These are phyloP conservation scores for Pseudocercospora pini-densiflorae DNA, from an alignment of 2,329 filamentous ascomycete species.

Conservation along the genomic window DNA sequence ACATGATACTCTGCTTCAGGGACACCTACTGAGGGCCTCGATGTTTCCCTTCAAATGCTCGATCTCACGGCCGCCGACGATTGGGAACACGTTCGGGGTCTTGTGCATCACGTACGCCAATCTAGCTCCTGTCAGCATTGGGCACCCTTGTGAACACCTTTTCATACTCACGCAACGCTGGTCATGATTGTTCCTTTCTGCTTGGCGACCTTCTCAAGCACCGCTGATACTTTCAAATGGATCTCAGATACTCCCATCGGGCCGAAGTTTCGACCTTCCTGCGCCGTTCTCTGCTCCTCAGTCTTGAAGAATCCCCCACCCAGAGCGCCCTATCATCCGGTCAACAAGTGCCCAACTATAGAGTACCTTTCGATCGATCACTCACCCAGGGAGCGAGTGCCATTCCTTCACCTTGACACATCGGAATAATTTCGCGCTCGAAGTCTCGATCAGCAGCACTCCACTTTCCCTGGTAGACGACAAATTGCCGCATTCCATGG, in stretches of 20 bases:
- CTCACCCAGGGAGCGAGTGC: conserved; percentile 60
- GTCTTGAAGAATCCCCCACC: conserved; percentile 50
- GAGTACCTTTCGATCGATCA: too few species aligned
- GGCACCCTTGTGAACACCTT: too few species aligned
- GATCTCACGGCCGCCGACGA: conserved; percentile 70
- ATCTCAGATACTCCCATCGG: conserved; percentile 5
- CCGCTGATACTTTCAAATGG: conserved; percentile 52
- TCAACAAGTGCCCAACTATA: too few species aligned
- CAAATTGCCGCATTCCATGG: conserved; percentile 71
- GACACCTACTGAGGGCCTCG: conserved; percentile 59
- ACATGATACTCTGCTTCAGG: background rate
- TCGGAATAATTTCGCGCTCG: conserved; percentile 61
- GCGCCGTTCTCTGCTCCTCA: conserved; percentile 35
- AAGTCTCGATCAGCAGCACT: conserved; percentile 50
- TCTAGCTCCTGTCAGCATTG: conserved; percentile 8
- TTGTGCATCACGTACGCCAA: conserved; percentile 76
- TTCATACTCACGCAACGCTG: conserved; percentile 41
- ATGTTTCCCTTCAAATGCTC: conserved; percentile 73
- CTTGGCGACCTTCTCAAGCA: conserved; percentile 63
- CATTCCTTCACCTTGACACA: conserved; percentile 66
- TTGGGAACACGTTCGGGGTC: conserved; percentile 68
- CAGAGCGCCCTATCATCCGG: conserved; percentile 23
- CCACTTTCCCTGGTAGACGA: conserved; percentile 69
- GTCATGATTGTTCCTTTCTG: conserved; percentile 50
- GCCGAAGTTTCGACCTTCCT: conserved; percentile 16